Percentiles rank a stretch among this genome's conserved stretches.
These are phyloP conservation scores for Coniophora puteana DNA, from an alignment of 1,284 basidiomycete species.

Conservation along the genomic window DNA sequence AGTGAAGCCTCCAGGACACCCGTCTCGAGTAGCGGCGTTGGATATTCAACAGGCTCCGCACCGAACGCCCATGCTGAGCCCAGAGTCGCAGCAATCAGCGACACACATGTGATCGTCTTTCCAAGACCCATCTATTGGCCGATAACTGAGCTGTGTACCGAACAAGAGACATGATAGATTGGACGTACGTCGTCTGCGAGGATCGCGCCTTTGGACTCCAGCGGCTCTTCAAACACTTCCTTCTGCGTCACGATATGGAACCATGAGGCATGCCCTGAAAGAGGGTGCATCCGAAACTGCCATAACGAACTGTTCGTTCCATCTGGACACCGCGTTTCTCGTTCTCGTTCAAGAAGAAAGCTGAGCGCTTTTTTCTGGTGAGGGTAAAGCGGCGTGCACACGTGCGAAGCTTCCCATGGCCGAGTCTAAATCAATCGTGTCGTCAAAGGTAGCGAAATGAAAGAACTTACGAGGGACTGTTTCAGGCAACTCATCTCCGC, in stretches of 20 bases:
- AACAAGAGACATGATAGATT: constrained; percentile 14
- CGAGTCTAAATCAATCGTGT: constrained; percentile 10
- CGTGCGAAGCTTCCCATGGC: constrained; percentile 57
- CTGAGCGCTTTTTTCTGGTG: constrained; percentile 98
- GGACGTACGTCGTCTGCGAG: constrained; percentile 86
- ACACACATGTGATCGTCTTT: constrained; percentile 93
- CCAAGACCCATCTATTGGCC: constrained; percentile 88
- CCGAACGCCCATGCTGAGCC: constrained; percentile 70
- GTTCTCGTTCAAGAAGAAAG: constrained; percentile 93
- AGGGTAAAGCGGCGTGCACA: constrained; percentile 89
- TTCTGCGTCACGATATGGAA: constrained; percentile 85
- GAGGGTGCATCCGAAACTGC: constrained; percentile 56
- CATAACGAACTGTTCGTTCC: constrained; percentile 73
- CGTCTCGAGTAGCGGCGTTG: constrained; percentile 38
- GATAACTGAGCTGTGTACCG: constrained; percentile 9
- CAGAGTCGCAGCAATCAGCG: constrained; percentile 87
- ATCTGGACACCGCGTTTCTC: constrained; percentile 52
- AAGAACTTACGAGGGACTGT: constrained; percentile 72
- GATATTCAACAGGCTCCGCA: constrained; percentile 41
- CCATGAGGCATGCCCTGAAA: constrained; percentile 57
- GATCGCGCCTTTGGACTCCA: constrained; percentile 86
- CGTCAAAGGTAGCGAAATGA: constrained; percentile 12
- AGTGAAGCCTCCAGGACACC: constrained; percentile 35
- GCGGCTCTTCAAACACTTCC: constrained; percentile 62
- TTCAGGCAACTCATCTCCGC: constrained; percentile 83